Conservation (phyloP, 805 yeast species). For the Candida schatavii region DNA sequence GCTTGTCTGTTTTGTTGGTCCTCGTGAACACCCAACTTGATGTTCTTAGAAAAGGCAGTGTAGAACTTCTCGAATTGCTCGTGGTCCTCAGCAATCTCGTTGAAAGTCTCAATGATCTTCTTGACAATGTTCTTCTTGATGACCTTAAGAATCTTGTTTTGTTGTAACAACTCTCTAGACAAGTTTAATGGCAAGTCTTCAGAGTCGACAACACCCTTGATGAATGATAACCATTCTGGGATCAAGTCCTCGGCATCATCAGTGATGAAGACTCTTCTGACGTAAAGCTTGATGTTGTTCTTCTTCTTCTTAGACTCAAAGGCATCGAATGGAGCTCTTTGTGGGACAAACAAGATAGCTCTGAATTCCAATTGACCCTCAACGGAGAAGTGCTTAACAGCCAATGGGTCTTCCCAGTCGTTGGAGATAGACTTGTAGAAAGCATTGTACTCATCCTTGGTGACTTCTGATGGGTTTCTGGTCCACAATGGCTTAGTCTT, state of each 20-base stretch:
- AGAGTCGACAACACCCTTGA: conserved; percentile 99
- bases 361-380: conserved; percentile 99
- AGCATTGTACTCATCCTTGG: conserved; percentile 98
- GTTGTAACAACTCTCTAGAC: conserved; percentile 99
- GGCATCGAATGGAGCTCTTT: conserved; percentile 98
- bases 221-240: conserved; percentile 98
- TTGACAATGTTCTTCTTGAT: conserved; percentile 98
- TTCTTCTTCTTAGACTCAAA: conserved; percentile 99
- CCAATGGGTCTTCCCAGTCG: conserved; percentile 99
- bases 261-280: conserved; percentile 98
- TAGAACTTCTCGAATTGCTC: conserved; percentile 99
- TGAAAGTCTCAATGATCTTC: conserved; percentile 97
- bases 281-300: conserved; percentile 97
- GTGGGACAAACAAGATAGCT: conserved; percentile 96
- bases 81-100: conserved; percentile 98
- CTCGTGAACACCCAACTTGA: conserved; percentile 98
- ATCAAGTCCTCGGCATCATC: conserved; percentile 99
- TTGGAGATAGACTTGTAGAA: conserved; percentile 99
- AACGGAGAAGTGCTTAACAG: conserved; percentile 98
- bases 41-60: conserved; percentile 95
- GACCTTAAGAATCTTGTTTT: conserved; percentile 98
- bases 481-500: conserved; percentile 99
- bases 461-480: conserved; percentile 95
- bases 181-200: conserved; percentile 99
- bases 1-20: conserved; percentile 96